Base-by-base conservation (phyloP, 495 filamentous ascomycete species). In the Xylaria scruposa region DNA sequence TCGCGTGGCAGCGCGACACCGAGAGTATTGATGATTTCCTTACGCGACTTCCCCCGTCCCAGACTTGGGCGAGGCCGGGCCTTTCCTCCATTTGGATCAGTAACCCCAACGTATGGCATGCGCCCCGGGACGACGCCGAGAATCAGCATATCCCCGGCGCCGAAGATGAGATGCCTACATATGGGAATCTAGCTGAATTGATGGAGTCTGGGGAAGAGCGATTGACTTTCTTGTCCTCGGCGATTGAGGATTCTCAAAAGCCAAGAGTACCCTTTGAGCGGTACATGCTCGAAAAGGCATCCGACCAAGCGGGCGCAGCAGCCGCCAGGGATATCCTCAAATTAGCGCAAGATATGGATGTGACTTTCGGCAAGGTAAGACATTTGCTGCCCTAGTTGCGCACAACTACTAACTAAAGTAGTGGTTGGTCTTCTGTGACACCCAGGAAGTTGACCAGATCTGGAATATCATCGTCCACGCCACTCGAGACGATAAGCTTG, bases 401-500 rank as follows among this genome's bases (percentile, higher is more conserved):
- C 3, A 19, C 36, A 31, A 21, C 24, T 60, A 33, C 58, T 59
- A 68, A 62, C 56, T n/a, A 17, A 33, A 56, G 62, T 36, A 85
- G 85, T 97, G 94, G 94, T 93, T 97, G 92, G 74, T 97, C n/a
- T 94, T 94, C 75, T 87, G 88, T 2, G 74, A 80, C 4, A 70
- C 78, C 7, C 79, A 83, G 3, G 74, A 86, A n/a, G 87, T 94
- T 13, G 88, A 94, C 76, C 77, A 81, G 4, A 71, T 84, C 15
- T 97, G 94, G 94, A 80, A 74, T 3, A 81, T 80, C 21, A 80
- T 97, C 3, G 91, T 88, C 5, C 83, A 80, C 19, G 92, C 88
- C 0, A 90, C 91, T 26, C 84, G 85, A 19, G 81, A 86, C 21
- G 89, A 90, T 51, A 85, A 90, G 61, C 83, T 97, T 4, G 93